Base-by-base conservation (phyloP, 2,329 filamentous ascomycete species). In the Fusarium armeniacum region DNA sequence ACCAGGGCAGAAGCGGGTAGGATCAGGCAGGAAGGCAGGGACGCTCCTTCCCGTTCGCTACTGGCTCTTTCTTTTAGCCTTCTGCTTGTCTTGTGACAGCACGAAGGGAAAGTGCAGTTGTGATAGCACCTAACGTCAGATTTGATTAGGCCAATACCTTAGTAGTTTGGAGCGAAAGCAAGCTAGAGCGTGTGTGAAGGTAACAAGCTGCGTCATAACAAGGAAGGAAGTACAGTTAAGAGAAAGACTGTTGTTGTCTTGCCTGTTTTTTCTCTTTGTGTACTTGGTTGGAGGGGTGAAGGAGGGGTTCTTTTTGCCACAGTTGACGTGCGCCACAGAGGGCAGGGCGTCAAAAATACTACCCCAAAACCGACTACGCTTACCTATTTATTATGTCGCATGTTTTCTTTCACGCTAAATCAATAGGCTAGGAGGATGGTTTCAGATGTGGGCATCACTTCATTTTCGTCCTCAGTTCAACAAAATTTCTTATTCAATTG, bases 171-270 rank as follows among this genome's bases (percentile, higher is more conserved):
- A 53, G 33, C 22, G 54, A 60, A 56, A 52, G 60, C 55, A 57
- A 64, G 47, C n/a, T 59, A 62, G 52, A 62, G 28, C 36, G 53
- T 67, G 49, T 18, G 43, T 45, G 50, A 49, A 54, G 44, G 59
- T 47, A 57, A 56, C 56, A 65, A 45, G 40, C 61, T 75, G 73
- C 73, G 73, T 75, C 73, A 75, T 75, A 74, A 73, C 72, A 74
- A 18, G 52, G 33, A 51, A 60, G n/a, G 22, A 58, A 43, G 62
- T 65, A 52, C 46, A 52, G 53, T 56, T 41, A 45, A 43, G 38
- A 33, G 60, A 71, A 30, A 30, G 57, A 41, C 51, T 61, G 62
- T 44, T 65, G 62, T 55, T 63, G 26, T 60, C 32, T 32, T 41
- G n/a, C 46, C 51, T 69, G 16, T 68, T 65, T 67, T 69, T 65